Evolutionary conservation across 2,329 filamentous ascomycete genomes (phyloP).

Genomic region (Neophaeococcomyces mojaviensis): DNA sequence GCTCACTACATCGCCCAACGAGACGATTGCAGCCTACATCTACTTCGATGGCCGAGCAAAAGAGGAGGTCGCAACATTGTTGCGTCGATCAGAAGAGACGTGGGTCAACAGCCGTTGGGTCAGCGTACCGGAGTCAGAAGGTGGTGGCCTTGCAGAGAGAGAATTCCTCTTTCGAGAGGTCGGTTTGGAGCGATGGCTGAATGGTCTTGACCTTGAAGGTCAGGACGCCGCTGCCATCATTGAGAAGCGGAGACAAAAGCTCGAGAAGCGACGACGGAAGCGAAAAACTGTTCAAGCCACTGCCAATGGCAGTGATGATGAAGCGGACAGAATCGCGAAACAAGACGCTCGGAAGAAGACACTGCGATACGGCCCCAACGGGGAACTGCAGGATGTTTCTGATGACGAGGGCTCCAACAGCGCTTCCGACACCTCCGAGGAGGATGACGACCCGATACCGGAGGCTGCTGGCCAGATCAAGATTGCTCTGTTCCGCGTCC

Average conservation of each 20-base stretch:
- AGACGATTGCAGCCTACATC: constrained; percentile 97
- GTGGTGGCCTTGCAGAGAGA: constrained; percentile 86
- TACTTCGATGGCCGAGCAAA: constrained; percentile 95
- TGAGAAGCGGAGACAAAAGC: constrained; percentile 54
- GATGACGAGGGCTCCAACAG: constrained; percentile 62
- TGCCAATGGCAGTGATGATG: constrained; percentile 30
- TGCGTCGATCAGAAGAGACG: constrained; percentile 88
- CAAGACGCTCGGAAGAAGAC: constrained; percentile 43
- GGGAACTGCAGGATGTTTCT: constrained; percentile 62
- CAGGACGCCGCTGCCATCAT: constrained; percentile 73
- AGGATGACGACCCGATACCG: constrained; percentile 70
- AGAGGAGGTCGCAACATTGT: constrained; percentile 90
- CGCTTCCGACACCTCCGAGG: constrained; percentile 55
- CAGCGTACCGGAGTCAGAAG: constrained; percentile 81
- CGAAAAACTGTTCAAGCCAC: constrained; percentile 49
- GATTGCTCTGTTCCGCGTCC: constrained; percentile 87
- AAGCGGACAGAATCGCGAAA: constrained; percentile 23
- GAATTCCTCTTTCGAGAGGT: constrained; percentile 98
- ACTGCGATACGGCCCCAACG: constrained; percentile 72
- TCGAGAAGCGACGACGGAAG: constrained; percentile 81
- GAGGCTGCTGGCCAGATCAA: constrained; percentile 98
- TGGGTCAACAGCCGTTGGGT: constrained; percentile 99
- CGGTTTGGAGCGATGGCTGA: constrained; percentile 90
- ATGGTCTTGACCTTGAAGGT: constrained; percentile 88
- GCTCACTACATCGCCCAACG: constrained; percentile 84